These are phyloP conservation scores for Ustilago xerochloae DNA, from an alignment of 1,284 basidiomycete genomes.

Conservation along the genomic window DNA sequence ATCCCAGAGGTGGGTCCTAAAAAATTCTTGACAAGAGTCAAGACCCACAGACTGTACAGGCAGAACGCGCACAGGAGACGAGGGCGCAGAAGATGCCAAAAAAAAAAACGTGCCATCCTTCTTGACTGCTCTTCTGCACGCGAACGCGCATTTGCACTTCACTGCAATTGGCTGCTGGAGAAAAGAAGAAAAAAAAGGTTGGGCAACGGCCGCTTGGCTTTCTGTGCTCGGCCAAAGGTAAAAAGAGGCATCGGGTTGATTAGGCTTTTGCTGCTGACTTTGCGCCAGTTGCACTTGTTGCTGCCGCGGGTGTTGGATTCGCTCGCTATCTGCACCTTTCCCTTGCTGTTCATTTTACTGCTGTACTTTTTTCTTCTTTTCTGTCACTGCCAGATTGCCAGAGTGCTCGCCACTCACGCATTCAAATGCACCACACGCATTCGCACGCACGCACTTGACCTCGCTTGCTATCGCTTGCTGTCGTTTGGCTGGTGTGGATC, in stretches of 20 bases:
- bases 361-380: neutral
- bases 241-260: neutral
- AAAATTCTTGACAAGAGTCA: neutral
- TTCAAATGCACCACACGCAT: conserved; percentile 2
- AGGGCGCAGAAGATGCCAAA: too few relatives aligned
- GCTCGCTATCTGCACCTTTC: neutral
- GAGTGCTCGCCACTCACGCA: neutral
- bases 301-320: neutral
- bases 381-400: conserved; percentile 2
- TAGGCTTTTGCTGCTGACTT: too few relatives aligned
- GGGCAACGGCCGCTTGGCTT: too few relatives aligned
- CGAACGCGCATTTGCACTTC: neutral
- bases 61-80: neutral
- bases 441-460: neutral
- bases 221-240: too few relatives aligned
- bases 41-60: neutral
- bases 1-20: neutral
- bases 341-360: neutral
- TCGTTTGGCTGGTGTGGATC: neutral
- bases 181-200: conserved; percentile 1
- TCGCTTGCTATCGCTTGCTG: neutral
- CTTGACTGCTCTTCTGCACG: neutral
- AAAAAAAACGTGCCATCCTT: neutral
- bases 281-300: neutral
- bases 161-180: neutral